Conservation (phyloP, 176 grass and related monocot genomes). For the Triticum dicoccoides region DNA sequence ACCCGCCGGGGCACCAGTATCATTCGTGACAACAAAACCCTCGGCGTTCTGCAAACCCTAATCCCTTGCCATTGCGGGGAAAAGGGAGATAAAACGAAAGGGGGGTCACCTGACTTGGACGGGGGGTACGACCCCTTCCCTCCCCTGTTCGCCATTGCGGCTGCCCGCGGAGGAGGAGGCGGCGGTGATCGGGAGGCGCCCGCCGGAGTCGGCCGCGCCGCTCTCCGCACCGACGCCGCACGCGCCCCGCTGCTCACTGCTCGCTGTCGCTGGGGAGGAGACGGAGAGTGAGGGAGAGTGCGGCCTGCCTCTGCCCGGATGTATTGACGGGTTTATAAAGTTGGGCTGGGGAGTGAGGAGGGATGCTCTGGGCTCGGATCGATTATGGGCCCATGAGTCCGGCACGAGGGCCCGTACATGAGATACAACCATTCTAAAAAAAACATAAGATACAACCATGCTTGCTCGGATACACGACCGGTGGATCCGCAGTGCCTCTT, state of each 20-base stretch:
- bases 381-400: background rate
- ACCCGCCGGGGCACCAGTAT: background rate
- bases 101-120: background rate
- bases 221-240: too few species aligned
- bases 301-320: background rate
- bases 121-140: background rate
- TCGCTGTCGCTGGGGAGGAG: background rate
- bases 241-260: background rate
- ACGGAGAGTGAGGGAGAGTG: background rate
- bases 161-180: background rate
- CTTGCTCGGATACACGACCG: too few species aligned
- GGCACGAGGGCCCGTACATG: background rate
- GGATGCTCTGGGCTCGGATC: background rate
- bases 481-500: too few species aligned
- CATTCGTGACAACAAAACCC: background rate
- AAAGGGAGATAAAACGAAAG: background rate
- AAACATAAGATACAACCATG: too few species aligned
- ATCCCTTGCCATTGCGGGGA: background rate
- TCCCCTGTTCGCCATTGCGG: background rate
- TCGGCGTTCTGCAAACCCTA: slow-evolving; percentile 23
- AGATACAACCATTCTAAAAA: too few species aligned
- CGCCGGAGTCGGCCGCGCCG: background rate
- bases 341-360: background rate
- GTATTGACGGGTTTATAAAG: background rate
- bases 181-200: background rate